A percentile compares a stretch with the other conserved stretches of the same genome.
Conservation (phyloP, 2,329 filamentous ascomycete genomes). For the Curvularia lunata region DNA sequence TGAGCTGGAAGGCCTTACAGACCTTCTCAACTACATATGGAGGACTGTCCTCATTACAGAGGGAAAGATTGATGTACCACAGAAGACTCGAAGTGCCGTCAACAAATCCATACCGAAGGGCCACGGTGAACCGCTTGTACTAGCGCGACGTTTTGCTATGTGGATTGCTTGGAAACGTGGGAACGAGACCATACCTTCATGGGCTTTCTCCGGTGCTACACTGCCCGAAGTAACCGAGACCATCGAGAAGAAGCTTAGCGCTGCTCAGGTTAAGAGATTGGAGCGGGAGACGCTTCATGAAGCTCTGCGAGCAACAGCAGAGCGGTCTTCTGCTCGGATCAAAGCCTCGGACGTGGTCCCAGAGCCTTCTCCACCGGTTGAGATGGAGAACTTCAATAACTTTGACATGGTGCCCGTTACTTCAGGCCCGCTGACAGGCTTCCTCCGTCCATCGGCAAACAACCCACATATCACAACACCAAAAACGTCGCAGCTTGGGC, state of each 20-base stretch:
- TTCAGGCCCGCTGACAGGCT: slow-evolving; percentile 40
- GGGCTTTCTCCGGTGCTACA: slow-evolving; percentile 65
- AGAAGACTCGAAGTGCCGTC: slow-evolving; percentile 65
- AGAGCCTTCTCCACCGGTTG: slow-evolving; percentile 24
- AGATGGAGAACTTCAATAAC: slow-evolving; percentile 21
- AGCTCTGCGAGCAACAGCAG: slow-evolving; percentile 52
- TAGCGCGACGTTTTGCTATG: slow-evolving; percentile 65
- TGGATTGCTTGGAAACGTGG: slow-evolving; percentile 73
- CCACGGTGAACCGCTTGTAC: slow-evolving; percentile 65
- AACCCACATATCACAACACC: slow-evolving; percentile 55
- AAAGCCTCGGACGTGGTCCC: slow-evolving; percentile 26
- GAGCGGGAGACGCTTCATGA: slow-evolving; percentile 60
- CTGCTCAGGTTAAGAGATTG: slow-evolving; percentile 61
- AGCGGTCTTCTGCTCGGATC: slow-evolving; percentile 50
- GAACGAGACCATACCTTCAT: slow-evolving; percentile 66
- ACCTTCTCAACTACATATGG: slow-evolving; percentile 66
- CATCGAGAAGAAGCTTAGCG: slow-evolving; percentile 61
- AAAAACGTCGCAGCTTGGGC: slow-evolving; percentile 65
- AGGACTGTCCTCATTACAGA: slow-evolving; percentile 67
- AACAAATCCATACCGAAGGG: slow-evolving; percentile 68
- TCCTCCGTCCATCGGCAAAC: slow-evolving; percentile 47
- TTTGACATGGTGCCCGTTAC: slow-evolving; percentile 21
- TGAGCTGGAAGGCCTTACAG: slow-evolving; percentile 66
- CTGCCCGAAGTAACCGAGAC: slow-evolving; percentile 52
- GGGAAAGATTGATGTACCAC: slow-evolving; percentile 66